phyloP scores from a whole-genome alignment of 805 yeast genomes.

The Candida michaelii region DNA sequence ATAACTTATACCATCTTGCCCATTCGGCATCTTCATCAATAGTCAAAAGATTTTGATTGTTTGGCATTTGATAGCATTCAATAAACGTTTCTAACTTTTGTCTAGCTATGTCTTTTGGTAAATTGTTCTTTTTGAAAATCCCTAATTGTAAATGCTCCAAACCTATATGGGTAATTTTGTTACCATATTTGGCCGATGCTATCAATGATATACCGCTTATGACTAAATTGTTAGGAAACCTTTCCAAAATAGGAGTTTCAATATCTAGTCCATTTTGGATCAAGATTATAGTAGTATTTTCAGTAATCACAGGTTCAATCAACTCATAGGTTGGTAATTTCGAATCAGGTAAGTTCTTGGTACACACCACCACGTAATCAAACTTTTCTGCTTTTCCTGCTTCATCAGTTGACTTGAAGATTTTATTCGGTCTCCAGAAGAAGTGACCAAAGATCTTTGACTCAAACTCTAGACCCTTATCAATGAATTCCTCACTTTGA shows the following conservation, averaged over 20 bases:
- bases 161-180: constrained; percentile 22
- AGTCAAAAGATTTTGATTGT: constrained; percentile 16
- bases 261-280: constrained; percentile 43
- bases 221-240: constrained; percentile 33
- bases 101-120: constrained; percentile 12
- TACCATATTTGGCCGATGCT: constrained; percentile 31
- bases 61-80: constrained; percentile 27
- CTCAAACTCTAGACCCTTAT: constrained; percentile 31
- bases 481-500: constrained; percentile 29
- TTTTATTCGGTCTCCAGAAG: constrained; percentile 29
- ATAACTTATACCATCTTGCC: constrained; percentile 41
- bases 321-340: constrained; percentile 41
- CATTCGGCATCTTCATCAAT: constrained; percentile 30
- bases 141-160: constrained; percentile 25
- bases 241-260: constrained; percentile 30
- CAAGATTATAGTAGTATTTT: constrained; percentile 29
- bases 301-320: constrained; percentile 34
- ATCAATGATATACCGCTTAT: constrained; percentile 38
- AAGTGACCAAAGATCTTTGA: constrained; percentile 35
- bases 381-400: constrained; percentile 28
- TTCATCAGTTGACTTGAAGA: constrained; percentile 29
- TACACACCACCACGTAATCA: constrained; percentile 39
- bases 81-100: constrained; percentile 22
- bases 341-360: constrained; percentile 40
- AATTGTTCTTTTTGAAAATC: constrained; percentile 19